Evolutionary conservation across 2,329 filamentous ascomycete genomes (phyloP).

Genomic region (Cordyceps farinosa): DNA sequence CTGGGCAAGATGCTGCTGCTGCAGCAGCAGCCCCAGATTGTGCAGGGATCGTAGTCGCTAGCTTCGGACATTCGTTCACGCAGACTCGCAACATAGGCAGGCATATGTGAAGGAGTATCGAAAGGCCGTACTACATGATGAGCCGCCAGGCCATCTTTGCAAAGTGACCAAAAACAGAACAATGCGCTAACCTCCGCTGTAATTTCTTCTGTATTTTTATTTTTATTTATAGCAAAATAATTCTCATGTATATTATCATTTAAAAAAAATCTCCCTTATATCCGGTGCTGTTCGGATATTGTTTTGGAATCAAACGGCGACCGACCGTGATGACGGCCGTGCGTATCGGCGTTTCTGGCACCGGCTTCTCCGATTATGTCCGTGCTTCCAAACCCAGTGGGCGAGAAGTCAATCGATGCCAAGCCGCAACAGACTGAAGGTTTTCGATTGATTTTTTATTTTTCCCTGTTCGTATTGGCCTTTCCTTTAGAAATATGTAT

Average conservation of each 20-base stretch:
- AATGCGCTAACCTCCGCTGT: background rate
- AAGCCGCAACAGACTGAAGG: too few relatives aligned
- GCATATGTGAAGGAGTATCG: too few relatives aligned
- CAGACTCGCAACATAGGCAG: too few relatives aligned
- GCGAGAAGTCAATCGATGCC: background rate
- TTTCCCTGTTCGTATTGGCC: too few relatives aligned
- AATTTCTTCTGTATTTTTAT: background rate
- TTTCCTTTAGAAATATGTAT: too few relatives aligned
- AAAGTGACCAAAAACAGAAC: background rate
- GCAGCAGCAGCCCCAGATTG: background rate
- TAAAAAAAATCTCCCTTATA: background rate
- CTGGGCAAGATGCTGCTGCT: background rate
- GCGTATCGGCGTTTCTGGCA: background rate
- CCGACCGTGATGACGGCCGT: background rate
- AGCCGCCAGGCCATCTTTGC: background rate
- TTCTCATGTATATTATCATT: background rate
- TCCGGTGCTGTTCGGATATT: background rate
- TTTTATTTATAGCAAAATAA: background rate
- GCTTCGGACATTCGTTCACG: too few relatives aligned
- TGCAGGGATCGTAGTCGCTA: background rate
- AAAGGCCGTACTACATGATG: background rate
- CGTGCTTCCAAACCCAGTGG: background rate
- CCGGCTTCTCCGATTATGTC: slow-evolving; percentile 4
- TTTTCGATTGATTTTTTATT: background rate
- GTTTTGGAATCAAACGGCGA: background rate